phyloP scores from a whole-genome alignment of 2,329 filamentous ascomycete genomes.

The Helminthosporium solani region DNA sequence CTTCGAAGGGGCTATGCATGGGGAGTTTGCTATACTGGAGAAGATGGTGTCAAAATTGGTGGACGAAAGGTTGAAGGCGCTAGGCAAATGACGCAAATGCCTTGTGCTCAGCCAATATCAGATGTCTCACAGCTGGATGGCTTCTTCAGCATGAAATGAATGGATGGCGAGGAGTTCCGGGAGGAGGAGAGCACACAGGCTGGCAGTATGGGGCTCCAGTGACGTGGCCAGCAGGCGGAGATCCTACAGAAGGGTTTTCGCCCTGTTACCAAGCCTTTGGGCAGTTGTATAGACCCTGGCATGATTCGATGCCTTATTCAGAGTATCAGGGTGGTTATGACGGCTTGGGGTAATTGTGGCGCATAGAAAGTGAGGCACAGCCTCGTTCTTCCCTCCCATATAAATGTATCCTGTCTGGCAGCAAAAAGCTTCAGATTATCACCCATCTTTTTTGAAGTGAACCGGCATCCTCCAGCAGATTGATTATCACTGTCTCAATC shows the following conservation, averaged over 20 bases:
- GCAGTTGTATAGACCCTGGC: not conserved
- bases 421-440: too few species aligned
- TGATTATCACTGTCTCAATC: not conserved
- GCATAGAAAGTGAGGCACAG: conserved; percentile 39
- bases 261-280: not conserved
- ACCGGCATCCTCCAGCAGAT: not conserved
- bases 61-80: conserved; percentile 62
- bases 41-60: conserved; percentile 67
- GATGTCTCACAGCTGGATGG: not conserved
- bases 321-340: conserved; percentile 25
- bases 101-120: not conserved
- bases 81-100: conserved; percentile 29
- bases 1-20: conserved; percentile 60
- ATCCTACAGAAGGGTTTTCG: not conserved
- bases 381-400: conserved; percentile 19
- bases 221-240: not conserved
- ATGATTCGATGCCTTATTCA: not conserved
- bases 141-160: too few species aligned
- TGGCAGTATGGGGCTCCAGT: not conserved
- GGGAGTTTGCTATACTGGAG: conserved; percentile 52
- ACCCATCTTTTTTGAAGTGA: too few species aligned
- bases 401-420: conserved; percentile 18
- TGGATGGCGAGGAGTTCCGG: not conserved
- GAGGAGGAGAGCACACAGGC: not conserved
- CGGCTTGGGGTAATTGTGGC: conserved; percentile 21